Conservation (phyloP, 805 yeast genomes). For the Maudiozyma pseudohumilis region DNA sequence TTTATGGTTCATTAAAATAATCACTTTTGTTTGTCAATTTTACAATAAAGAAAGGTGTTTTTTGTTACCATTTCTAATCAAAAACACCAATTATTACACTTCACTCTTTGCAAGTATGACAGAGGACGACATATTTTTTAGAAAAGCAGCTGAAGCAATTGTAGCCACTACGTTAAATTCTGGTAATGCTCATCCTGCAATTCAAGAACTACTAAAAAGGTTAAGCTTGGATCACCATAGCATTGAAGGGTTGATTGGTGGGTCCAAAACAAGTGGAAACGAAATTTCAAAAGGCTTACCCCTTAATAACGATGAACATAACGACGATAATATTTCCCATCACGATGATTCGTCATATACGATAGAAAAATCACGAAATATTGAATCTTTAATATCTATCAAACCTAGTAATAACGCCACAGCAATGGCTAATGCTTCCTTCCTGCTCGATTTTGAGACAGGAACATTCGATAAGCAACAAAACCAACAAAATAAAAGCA, state of each 20-base stretch:
- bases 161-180: constrained; percentile 12
- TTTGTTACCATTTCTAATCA: too few relatives aligned
- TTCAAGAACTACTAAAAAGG: constrained; percentile 15
- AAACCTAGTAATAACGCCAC: not conserved
- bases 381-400: not conserved
- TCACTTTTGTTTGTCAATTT: too few relatives aligned
- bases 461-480: not conserved
- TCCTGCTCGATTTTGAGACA: not conserved
- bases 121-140: constrained; percentile 17
- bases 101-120: constrained; percentile 8
- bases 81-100: not conserved
- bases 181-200: constrained; percentile 16
- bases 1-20: too few relatives aligned
- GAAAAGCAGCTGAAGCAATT: constrained; percentile 21
- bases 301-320: not conserved
- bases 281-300: too few relatives aligned
- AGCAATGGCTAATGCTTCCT: not conserved
- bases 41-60: too few relatives aligned
- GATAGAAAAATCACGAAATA: not conserved
- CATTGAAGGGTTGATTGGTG: too few relatives aligned
- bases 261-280: too few relatives aligned
- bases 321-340: not conserved
- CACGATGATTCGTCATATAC: not conserved
- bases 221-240: constrained; percentile 2
- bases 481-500: not conserved